Conservation (phyloP, 108 stramenopile species). For the Skeletonema potamos region DNA sequence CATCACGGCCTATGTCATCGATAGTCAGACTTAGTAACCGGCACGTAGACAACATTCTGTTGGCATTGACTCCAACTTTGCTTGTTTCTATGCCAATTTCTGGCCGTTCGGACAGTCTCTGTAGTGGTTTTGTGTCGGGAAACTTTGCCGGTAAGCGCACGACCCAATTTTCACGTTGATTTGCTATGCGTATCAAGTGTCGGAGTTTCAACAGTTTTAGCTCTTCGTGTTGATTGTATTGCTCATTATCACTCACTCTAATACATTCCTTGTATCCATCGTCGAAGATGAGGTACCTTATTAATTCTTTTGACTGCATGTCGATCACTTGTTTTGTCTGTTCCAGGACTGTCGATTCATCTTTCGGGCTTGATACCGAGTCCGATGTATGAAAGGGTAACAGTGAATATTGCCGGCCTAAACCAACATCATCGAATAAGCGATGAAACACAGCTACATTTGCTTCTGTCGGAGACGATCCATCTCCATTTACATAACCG, state of each 20-base stretch:
- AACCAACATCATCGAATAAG: conserved; percentile 50
- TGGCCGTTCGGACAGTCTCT: conserved; percentile 6
- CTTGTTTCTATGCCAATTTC: conserved; percentile 20
- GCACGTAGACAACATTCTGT: conserved; percentile 62
- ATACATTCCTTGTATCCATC: conserved; percentile 78
- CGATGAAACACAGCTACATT: conserved; percentile 65
- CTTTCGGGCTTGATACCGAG: neutral
- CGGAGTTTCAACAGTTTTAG: conserved; percentile 73
- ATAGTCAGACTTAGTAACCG: conserved; percentile 66
- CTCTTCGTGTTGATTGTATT: conserved; percentile 15
- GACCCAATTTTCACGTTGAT: conserved; percentile 58
- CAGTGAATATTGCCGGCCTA: conserved; percentile 60
- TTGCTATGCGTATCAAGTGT: conserved; percentile 65
- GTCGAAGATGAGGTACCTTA: conserved; percentile 73
- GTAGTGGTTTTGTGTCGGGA: conserved; percentile 39
- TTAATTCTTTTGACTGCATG: conserved; percentile 45
- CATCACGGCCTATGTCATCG: conserved; percentile 61
- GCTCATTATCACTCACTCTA: neutral
- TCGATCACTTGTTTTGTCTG: conserved; percentile 16
- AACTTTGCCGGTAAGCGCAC: conserved; percentile 45
- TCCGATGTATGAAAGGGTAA: conserved; percentile 39
- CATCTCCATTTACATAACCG: conserved; percentile 86
- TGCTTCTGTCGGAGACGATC: conserved; percentile 62
- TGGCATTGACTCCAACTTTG: conserved; percentile 51
- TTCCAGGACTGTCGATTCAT: neutral